Base-by-base conservation (phyloP, 1,284 basidiomycete genomes). In the Cryptococcus sp. region DNA sequence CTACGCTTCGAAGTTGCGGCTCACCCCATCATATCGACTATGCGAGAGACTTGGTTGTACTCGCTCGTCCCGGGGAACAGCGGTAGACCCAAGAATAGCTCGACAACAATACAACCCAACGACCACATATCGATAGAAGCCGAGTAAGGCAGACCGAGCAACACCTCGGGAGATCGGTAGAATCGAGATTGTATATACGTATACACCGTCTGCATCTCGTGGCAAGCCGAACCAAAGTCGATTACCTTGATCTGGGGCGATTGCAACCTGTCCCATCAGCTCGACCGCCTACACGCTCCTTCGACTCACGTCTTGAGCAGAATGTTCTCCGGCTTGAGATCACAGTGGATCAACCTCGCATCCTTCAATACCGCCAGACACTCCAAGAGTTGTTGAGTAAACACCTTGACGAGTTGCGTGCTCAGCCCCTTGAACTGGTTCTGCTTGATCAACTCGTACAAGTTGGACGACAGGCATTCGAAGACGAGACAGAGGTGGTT, bases 361-460 rank as follows among this genome's bases (percentile, higher is more conserved):
- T 97, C 91, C 70, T 97, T 95, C 54, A 99, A 79, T 9, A 97
- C 83, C 1, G 86, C 86, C 64, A 99, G 74, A 3, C 94, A 85
- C 65, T 98, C 95, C 50, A 98, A 77, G 31, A 99, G 76, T 72
- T 98, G 94, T 1, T 88, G 85, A 48, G 94, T 97, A 67, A 99
- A 99, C 32, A 98, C 94, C 65, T 97, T 91, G 62, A 98, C 94
- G 41, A 98, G 83, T 68, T 94, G 90, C 4, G 91, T 94, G 74
- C 87, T 92, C 45, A 98, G 77, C 2, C 94, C 95, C 72, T 95
- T 88, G 80, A 98, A 99, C 69, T 94, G 91, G 74, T 98, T 98
- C 76, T 98, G 95, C 78, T 98, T 98, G 83, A 99, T 98, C 62
- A 99, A 82, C 74, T 99, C 94, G 78, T 98, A 98, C 52, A 98